Evolutionary conservation across 139 green algal species (phyloP), one percentile per base, ranked within the genome.

Genomic region (Yamagishiella unicocca): DNA sequence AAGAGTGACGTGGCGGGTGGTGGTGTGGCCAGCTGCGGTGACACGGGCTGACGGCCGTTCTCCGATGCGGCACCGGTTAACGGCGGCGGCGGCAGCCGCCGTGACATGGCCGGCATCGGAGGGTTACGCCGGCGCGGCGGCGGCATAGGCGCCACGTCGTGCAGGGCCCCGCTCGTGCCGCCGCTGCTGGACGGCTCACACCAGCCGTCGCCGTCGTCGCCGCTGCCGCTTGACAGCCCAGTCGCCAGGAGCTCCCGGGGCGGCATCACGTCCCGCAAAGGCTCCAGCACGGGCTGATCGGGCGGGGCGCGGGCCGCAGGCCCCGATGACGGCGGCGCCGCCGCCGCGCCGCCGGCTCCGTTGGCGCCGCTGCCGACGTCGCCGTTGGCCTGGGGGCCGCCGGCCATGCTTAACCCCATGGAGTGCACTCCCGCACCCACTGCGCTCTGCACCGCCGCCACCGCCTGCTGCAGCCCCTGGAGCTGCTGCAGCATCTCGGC

Each of bases 401-500:
- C 35, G 27, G n/a, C 35, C 4, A 21, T 21, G 33, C 27, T 19
- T 35, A 71, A n/a, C 10, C 70, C 70, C 70, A 78, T 58, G 45
- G 74, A 68, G 29, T 43, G 25, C 24, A 35, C 58, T n/a, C 40
- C 61, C 12, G 42, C 79, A 27, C 79, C 79, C 35, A 85, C 79
- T 7, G 61, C 79, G 61, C 29, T 66, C 58, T 85, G 79, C n/a
- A 85, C 79, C n/a, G 79, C 79, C 19, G 61, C 79, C 61, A 85
- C 79, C 38, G 79, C 79, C 40, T 75, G 62, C 62, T 85, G 79
- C 79, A 85, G 79, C 17, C 79, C 79, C 79, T 85, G 79, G 35
- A 85, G 79, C 79, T 85, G 79, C 79, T 85, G 79, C 40, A 85
- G 58, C 79, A 85, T 85, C 79, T 85, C 79, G 4, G 79, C 79